phyloP scores from a whole-genome alignment of 2,329 filamentous ascomycete genomes.

The Phaeosphaeriaceae sp. region DNA sequence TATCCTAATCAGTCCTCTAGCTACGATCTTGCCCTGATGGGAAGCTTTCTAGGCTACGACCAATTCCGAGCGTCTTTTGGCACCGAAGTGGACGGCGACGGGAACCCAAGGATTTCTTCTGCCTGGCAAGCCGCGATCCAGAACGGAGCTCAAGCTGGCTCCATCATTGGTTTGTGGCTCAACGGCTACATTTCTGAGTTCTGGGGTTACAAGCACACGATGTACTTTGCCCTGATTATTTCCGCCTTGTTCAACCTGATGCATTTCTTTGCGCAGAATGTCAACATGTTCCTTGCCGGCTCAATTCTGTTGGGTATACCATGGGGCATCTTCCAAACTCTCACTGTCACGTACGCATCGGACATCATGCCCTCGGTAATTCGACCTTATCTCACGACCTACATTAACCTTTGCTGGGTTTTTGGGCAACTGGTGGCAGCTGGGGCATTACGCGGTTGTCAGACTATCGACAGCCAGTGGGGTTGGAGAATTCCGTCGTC shows the following conservation, averaged over 20 bases:
- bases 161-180: conserved; percentile 12
- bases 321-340: conserved; percentile 50
- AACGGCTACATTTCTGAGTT: conserved; percentile 19
- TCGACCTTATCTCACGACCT: conserved; percentile 62
- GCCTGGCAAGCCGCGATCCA: conserved; percentile 23
- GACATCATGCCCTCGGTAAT: conserved; percentile 60
- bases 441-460: conserved; percentile 70
- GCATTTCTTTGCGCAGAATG: conserved; percentile 51
- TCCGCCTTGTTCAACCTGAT: conserved; percentile 42
- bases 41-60: conserved; percentile 3
- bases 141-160: conserved; percentile 17
- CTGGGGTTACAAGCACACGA: conserved; percentile 20
- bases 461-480: conserved; percentile 67
- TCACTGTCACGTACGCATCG: conserved; percentile 68
- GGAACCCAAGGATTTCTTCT: conserved; percentile 17
- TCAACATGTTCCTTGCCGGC: conserved; percentile 53
- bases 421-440: conserved; percentile 73
- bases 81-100: conserved; percentile 6
- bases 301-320: conserved; percentile 62
- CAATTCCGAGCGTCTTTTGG: conserved; percentile 2
- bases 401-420: conserved; percentile 76
- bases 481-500: conserved; percentile 69
- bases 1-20: background rate
- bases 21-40: conserved; percentile 6
- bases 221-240: conserved; percentile 14